Evolutionary conservation across 352 stramenopile genomes (phyloP), one percentile per base, ranked within the genome.

Genomic region (Pythium guiyangense): DNA sequence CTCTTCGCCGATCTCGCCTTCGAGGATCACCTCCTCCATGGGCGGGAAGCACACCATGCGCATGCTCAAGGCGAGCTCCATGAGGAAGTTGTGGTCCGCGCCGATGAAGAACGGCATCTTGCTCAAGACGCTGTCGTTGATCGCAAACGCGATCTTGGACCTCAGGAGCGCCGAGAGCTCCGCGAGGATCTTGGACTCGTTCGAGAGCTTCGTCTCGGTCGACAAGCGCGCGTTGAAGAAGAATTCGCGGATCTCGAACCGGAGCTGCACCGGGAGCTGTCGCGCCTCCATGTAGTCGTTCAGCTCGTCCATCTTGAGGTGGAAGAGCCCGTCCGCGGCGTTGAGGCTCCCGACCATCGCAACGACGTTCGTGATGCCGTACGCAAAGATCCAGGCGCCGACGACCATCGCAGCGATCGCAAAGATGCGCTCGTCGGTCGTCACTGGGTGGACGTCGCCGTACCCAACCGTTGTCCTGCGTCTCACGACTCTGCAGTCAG

Each of bases 201-300:
- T 82, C 47, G 52, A 61, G 29, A 91, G 59, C 53, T 84, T 82
- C 54, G 69, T 81, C 59, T 91, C 80, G 9, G 70, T 73, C 1
- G 78, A 91, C 60, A 79, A 64, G 15, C 78, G 76, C 14, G 78
- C 75, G 49, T 91, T 91, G 51, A 88, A 75, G 59, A 83, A 91
- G 47, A 91, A 91, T 47, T 91, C 80, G 11, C 78, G 80, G 46
- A 91, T 91, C 53, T 91, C 80, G 49, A 84, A 74, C 2, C 80
- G 78, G 26, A 91, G 53, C 26, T 88, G 77, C 17, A 78, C 63
- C 6, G 80, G 80, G 37, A 91, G 50, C 54, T 91, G 78, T 10
- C 78, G 71, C n/a, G 80, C 80, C 39, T 54, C 71, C 80, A 91
- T 89, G 57, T 91, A 91, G 53, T 91, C 81, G 51, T 91, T 91